Evolutionary conservation across 2,329 filamentous ascomycete species (phyloP), one percentile per base, ranked within the genome.

Genomic region (Cercospora berteroae): DNA sequence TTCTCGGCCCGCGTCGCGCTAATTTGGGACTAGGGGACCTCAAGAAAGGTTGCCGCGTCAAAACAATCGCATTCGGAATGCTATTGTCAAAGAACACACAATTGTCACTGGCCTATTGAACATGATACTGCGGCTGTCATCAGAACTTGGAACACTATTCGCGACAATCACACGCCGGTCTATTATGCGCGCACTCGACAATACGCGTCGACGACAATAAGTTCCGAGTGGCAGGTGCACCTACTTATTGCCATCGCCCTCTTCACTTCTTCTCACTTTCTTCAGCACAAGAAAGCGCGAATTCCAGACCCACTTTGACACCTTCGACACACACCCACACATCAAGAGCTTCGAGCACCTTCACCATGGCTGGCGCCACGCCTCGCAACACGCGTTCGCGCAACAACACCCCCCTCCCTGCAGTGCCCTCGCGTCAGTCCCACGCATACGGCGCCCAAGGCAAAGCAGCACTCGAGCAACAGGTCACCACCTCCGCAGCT

Each of bases 381-480:
- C 61, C 64, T 16, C 69, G 69, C 62, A 25, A 42, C 16, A 69
- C 69, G 25, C 58, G 69, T 23, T 70, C 69, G 6, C 64, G 69
- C 16, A 29, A 39, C 16, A 52, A 58, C 39, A 68, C 65, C n/a
- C 69, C 69, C 25, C 55, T 71, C 6, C 69, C 69, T 18, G 65
- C 69, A 7, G 55, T 71, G 23, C 50, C 63, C 29, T 60, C 65
- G n/a, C 67, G 64, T 18, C 65, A 66, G 23, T 71, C 69, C 18
- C 64, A 67, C 62, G 67, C 69, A 59, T 71, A 71, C 56, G 70
- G 70, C 57, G 64, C 70, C 9, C 64, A 44, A 42, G 70, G 70
- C 57, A 70, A 67, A 50, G 69, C 68, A 27, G 31, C 65, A 7
- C 33, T 70, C n/a, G 39, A 59, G 20, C n/a, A 57, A n/a, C 70